Percentiles rank a stretch among this genome's conserved stretches.
These are phyloP conservation scores for Colletotrichum sp. DNA, from an alignment of 2,329 filamentous ascomycete species.

Conservation along the genomic window DNA sequence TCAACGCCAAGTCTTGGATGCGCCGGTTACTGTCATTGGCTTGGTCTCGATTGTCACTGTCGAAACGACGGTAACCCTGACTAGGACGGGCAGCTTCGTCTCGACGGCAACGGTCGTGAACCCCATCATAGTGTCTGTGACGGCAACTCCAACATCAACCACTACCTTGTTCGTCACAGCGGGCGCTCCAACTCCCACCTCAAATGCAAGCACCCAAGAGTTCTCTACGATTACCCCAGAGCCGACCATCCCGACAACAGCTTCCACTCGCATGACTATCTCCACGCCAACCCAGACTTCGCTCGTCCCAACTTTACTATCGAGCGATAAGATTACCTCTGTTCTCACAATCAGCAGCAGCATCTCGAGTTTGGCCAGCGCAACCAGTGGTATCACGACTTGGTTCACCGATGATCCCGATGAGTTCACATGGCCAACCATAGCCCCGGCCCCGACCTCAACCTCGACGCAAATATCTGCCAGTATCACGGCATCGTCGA, in stretches of 20 bases:
- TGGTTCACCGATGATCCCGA: not conserved
- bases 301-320: not conserved
- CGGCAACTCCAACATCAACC: constrained; percentile 10
- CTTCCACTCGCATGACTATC: not conserved
- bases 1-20: not conserved
- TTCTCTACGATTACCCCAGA: not conserved
- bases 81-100: not conserved
- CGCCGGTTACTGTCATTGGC: not conserved
- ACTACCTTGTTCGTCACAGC: constrained; percentile 16
- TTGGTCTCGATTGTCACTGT: not conserved
- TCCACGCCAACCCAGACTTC: not conserved
- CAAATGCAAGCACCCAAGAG: not conserved
- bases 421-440: not conserved
- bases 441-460: not conserved
- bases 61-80: constrained; percentile 10
- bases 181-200: not conserved
- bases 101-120: constrained; percentile 3
- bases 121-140: constrained; percentile 21
- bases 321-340: not conserved
- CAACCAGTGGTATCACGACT: not conserved
- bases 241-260: not conserved
- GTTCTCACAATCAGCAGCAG: not conserved
- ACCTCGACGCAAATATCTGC: not conserved
- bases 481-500: not conserved
- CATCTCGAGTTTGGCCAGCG: not conserved